Conservation (phyloP, 2,329 filamentous ascomycete species). For the Talaromyces funiculosus region DNA sequence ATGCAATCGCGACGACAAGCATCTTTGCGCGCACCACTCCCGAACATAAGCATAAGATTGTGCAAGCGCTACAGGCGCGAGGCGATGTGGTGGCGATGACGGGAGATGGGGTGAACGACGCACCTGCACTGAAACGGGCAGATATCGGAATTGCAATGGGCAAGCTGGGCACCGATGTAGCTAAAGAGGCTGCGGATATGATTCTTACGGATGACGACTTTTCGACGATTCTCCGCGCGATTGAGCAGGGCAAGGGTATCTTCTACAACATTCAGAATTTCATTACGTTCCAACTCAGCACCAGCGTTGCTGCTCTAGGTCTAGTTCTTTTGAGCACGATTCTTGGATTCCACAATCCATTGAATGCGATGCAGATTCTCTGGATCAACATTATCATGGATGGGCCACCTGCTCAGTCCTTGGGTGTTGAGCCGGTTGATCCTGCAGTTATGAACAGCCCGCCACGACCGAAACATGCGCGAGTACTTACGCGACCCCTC, state of each 20-base stretch:
- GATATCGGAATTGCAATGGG: slow-evolving; percentile 99
- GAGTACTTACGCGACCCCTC: slow-evolving; percentile 80
- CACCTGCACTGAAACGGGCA: slow-evolving; percentile 90
- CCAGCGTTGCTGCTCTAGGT: slow-evolving; percentile 85
- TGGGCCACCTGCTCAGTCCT: slow-evolving; percentile 90
- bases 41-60: slow-evolving; percentile 97
- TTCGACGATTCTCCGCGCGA: slow-evolving; percentile 83
- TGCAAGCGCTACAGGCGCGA: slow-evolving; percentile 80
- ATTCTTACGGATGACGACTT: slow-evolving; percentile 86
- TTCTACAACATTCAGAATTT: slow-evolving; percentile 99
- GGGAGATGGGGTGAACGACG: slow-evolving; percentile 95
- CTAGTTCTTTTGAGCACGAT: slow-evolving; percentile 89
- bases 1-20: slow-evolving; percentile 79
- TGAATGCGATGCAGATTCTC: slow-evolving; percentile 99
- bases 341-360: slow-evolving; percentile 86
- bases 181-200: slow-evolving; percentile 89
- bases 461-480: slow-evolving; percentile 77
- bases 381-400: slow-evolving; percentile 99
- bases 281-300: slow-evolving; percentile 95
- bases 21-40: slow-evolving; percentile 96
- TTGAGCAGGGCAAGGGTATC: slow-evolving; percentile 98
- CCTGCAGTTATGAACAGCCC: slow-evolving; percentile 89
- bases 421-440: slow-evolving; percentile 92
- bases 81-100: slow-evolving; percentile 99
- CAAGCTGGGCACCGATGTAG: slow-evolving; percentile 87